phyloP scores from a whole-genome alignment of 2,329 filamentous ascomycete species.

The Hirsutella rhossiliensis region DNA sequence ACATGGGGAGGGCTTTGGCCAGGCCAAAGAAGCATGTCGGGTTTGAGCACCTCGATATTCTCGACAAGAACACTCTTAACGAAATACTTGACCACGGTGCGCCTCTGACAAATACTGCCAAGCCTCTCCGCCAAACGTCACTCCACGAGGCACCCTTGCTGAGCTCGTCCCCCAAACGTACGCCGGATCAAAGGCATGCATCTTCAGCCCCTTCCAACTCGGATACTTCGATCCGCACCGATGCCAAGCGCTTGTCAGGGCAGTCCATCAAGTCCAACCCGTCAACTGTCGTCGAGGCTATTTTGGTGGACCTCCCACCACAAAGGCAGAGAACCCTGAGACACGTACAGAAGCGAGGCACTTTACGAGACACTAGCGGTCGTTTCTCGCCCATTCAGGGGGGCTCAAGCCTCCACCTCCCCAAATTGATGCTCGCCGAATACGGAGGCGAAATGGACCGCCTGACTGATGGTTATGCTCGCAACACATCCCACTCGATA shows the following conservation, averaged over 20 bases:
- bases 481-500: slow-evolving; percentile 37
- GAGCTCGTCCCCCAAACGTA: slow-evolving; percentile 20
- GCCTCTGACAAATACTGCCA: slow-evolving; percentile 38
- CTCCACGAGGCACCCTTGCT: slow-evolving; percentile 14
- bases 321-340: slow-evolving; percentile 43
- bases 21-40: no score
- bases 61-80: slow-evolving; percentile 20
- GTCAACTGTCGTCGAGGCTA: slow-evolving; percentile 46
- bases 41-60: slow-evolving; percentile 34
- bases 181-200: slow-evolving; percentile 7
- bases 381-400: slow-evolving; percentile 5
- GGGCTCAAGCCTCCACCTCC: no score
- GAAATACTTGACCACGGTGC: slow-evolving; percentile 33
- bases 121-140: slow-evolving; percentile 34
- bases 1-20: no score
- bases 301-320: slow-evolving; percentile 36
- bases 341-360: slow-evolving; percentile 45
- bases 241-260: slow-evolving; percentile 36
- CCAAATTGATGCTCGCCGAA: slow-evolving; percentile 9
- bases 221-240: slow-evolving; percentile 27
- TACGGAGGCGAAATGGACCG: slow-evolving; percentile 13
- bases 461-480: slow-evolving; percentile 35
- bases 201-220: slow-evolving; percentile 22
- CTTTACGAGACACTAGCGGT: slow-evolving; percentile 31
- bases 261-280: slow-evolving; percentile 41